A percentile compares a stretch with the other conserved stretches of the same genome.
phyloP scores from a whole-genome alignment of 257 asterid genomes.

The Paraleonurus japonicus region DNA sequence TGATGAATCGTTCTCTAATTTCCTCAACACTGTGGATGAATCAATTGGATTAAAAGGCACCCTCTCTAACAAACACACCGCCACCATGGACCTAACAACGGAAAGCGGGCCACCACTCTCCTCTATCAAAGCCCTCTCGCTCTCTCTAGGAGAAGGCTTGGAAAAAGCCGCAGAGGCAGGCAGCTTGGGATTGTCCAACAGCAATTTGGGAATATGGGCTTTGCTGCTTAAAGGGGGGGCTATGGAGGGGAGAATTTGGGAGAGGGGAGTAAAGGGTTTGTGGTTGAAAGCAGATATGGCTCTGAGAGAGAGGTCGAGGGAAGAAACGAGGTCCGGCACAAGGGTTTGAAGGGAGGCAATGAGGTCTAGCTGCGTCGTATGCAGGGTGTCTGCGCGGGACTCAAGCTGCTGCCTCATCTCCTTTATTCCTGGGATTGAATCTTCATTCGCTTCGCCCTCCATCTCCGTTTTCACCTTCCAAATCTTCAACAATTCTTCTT shows the following conservation, averaged over 20 bases:
- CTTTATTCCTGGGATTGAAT: conserved; percentile 46
- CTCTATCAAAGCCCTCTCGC: conserved; percentile 49
- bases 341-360: conserved; percentile 77
- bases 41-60: conserved; percentile 79
- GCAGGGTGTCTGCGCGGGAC: conserved; percentile 69
- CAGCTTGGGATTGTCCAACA: conserved; percentile 29
- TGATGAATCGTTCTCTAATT: conserved; percentile 74
- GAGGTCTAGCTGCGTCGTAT: conserved; percentile 69
- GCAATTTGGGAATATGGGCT: conserved; percentile 40
- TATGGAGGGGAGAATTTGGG: conserved; percentile 62
- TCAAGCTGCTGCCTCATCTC: conserved; percentile 65
- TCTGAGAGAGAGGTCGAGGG: conserved; percentile 79
- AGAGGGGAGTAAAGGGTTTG: conserved; percentile 67
- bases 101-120: conserved; percentile 71
- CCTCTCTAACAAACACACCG: conserved; percentile 78
- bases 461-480: background rate
- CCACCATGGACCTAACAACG: conserved; percentile 85
- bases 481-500: background rate
- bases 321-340: conserved; percentile 84
- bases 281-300: conserved; percentile 57
- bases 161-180: conserved; percentile 29
- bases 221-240: conserved; percentile 43
- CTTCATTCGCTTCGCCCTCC: conserved; percentile 57
- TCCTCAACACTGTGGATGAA: conserved; percentile 76
- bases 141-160: conserved; percentile 35